Percentiles rank a stretch among this genome's conserved stretches.
Conservation (phyloP, 2,329 filamentous ascomycete genomes). For the Fusarium veterinarium region DNA sequence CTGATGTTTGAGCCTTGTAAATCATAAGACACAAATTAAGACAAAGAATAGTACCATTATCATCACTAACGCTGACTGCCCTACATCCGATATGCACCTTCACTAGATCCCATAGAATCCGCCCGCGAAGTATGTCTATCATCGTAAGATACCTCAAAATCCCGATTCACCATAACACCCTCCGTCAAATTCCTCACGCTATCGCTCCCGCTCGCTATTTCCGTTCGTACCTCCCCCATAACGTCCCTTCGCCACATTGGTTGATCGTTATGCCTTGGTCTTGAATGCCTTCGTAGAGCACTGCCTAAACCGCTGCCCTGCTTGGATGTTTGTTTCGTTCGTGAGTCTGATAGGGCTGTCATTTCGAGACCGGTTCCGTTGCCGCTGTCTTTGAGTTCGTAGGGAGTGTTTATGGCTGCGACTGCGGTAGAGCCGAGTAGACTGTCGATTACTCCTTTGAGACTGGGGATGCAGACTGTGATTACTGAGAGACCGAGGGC, state of each 20-base stretch:
- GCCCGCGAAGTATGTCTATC: constrained; percentile 23
- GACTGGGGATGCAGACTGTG: constrained; percentile 39
- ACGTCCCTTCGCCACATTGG: constrained; percentile 31
- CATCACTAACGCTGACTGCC: not conserved
- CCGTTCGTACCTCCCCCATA: not conserved
- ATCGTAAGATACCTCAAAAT: constrained; percentile 42
- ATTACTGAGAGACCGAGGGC: constrained; percentile 36
- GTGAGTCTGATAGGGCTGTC: constrained; percentile 17
- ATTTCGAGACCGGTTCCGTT: constrained; percentile 33
- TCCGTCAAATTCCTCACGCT: constrained; percentile 41
- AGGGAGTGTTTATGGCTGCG: constrained; percentile 35
- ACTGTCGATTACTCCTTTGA: constrained; percentile 42
- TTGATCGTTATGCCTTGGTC: not conserved
- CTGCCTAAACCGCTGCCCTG: constrained; percentile 1
- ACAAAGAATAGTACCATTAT: not conserved
- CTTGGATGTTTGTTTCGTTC: constrained; percentile 13
- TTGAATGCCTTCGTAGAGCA: constrained; percentile 4
- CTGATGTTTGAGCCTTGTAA: not conserved
- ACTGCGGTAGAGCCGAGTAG: constrained; percentile 33
- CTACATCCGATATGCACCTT: constrained; percentile 31
- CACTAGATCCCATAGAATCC: constrained; percentile 34
- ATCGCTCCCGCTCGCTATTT: constrained; percentile 32
- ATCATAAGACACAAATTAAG: not conserved
- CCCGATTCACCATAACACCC: constrained; percentile 36
- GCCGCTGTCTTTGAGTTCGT: constrained; percentile 36